Base-by-base conservation (phyloP, 2,329 filamentous ascomycete genomes). In the Alternaria novae-zelandiae region DNA sequence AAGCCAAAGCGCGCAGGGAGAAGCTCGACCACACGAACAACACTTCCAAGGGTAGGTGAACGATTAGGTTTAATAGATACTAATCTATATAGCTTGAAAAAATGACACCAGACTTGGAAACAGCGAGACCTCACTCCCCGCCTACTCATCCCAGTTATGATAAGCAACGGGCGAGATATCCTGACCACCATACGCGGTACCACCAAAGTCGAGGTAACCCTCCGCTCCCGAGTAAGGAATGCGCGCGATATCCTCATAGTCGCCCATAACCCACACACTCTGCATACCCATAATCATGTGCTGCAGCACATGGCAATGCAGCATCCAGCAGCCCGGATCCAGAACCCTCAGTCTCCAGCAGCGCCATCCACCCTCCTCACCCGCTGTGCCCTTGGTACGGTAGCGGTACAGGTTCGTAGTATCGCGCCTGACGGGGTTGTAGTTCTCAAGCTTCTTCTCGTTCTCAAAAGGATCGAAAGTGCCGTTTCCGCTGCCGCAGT, bases 401-500 rank as follows among this genome's bases (percentile, higher is more conserved):
- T 89, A 90, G 2, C 85, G 77, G 66, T 88, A 88, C 4, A 90
- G 78, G 66, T 87, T 83, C 2, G 86, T 88, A 0, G 83, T 85
- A 57, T 85, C 83, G 6, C 85, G 74, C 28, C 70, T 66, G 4
- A 83, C 78, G 1, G 83, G 83, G 6, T 70, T 78, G 54, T 74
- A 75, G 2, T 66, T 46, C 6, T 54, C 59, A 30, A 85, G 70
- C 56, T 72, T 80, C 51, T 67, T 68, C 64, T 88, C 86, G 69
- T 87, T 86, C 12, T 74, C 82, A 1, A 70, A 75, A 5, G 84
- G 72, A 58, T 88, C 79, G 71, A 87, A 88, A 2, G 81, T 83
- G 2, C 86, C 86, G 43, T 84, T 83, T 2, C 86, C 87, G 21
- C 79, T 77, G 12, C 87, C 86, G 5, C 86, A 76, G 66, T 88